Evolutionary conservation across 257 asterid species (phyloP), one percentile per base, ranked within the genome.

Genomic region (Anisodus tanguticus): DNA sequence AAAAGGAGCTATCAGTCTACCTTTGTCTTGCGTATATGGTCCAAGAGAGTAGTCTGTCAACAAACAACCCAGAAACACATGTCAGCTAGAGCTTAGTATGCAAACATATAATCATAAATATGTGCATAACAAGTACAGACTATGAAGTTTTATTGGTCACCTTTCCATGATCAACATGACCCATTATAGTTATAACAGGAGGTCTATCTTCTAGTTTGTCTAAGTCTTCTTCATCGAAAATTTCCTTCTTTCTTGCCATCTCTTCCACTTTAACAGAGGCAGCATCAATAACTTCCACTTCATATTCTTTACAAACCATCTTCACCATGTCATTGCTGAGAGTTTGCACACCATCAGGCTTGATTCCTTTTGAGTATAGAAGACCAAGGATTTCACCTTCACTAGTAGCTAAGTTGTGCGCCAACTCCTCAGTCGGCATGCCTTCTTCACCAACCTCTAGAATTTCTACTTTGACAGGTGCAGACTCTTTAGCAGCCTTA

Each of bases 91-190:
- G 87, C 77, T 47, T 39, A 19, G 35, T 35, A 83, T 13, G 70
- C 16, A 82, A 31, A 51, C 12, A 49, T 68, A 49, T 39, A 68
- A 51, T 16, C 31, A 3, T 53, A 66, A 53, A 82, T 62, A 68
- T 53, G 81, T 53, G 63, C 85, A 66, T 51, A 82, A 68, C 8
- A 37, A 68, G 80, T 37, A 84, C 22, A 60, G 47, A 66, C 68
- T n/a, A 26, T 11, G 51, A 55, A 31, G 74, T 4, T 51, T 60
- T 79, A 78, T 80, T 79, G 79, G 88, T 82, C 76, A 95, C 99
- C 98, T 97, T 97, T 89, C 99, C 99, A 87, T 97, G 99, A 89
- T 97, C 99, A 84, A 97, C 99, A 84, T 97, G 99, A 39, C 99
- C 98, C 99, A 97, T 97, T 84, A 97, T 95, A 83, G 99, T 95